These are phyloP conservation scores for Trametes coccinea DNA, from an alignment of 768 basidiomycete genomes.

Conservation along the genomic window DNA sequence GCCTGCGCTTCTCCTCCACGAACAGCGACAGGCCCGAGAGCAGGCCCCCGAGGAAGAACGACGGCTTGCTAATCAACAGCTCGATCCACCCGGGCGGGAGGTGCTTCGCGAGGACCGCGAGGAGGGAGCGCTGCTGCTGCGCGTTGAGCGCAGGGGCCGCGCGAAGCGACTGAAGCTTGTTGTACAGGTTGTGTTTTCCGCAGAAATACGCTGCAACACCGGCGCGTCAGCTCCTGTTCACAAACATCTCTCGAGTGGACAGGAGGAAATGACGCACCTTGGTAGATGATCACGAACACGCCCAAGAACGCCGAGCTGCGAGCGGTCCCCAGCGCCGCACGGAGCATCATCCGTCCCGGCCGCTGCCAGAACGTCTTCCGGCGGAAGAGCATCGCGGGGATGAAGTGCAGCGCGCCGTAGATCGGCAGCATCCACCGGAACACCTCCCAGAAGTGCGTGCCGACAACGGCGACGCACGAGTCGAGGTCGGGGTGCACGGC, in stretches of 20 bases:
- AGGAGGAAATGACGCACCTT: constrained; percentile 50
- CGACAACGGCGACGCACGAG: constrained; percentile 56
- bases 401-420: constrained; percentile 88
- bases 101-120: constrained; percentile 32
- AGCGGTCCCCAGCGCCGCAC: constrained; percentile 68
- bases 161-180: constrained; percentile 39
- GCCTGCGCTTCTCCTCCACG: constrained; percentile 84
- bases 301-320: constrained; percentile 89
- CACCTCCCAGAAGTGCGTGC: constrained; percentile 77
- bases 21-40: constrained; percentile 76
- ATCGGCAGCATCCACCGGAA: constrained; percentile 82
- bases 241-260: no score
- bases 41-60: constrained; percentile 76
- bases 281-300: constrained; percentile 78
- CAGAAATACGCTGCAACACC: constrained; percentile 56
- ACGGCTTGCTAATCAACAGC: constrained; percentile 62
- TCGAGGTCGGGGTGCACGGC: constrained; percentile 78
- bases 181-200: constrained; percentile 61
- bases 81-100: constrained; percentile 46
- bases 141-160: constrained; percentile 20
- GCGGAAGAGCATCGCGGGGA: constrained; percentile 85
- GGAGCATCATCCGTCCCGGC: constrained; percentile 65
- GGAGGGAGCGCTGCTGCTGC: constrained; percentile 35
- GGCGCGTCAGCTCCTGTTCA: no score
- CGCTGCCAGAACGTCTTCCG: constrained; percentile 61